These are phyloP conservation scores for Penicillium salamii DNA, from an alignment of 495 filamentous ascomycete genomes.

Conservation along the genomic window DNA sequence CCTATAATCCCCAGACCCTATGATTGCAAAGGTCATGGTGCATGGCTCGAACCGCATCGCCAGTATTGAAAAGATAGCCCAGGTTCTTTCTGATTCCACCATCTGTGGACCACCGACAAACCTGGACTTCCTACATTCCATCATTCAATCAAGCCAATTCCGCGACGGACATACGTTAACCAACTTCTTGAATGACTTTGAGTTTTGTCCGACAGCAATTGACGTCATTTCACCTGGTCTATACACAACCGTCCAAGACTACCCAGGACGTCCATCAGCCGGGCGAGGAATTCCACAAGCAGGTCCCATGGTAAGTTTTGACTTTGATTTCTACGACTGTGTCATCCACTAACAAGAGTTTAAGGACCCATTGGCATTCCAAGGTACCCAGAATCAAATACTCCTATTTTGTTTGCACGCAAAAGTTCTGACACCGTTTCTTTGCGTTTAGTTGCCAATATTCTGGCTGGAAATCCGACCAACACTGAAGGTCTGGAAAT, in stretches of 20 bases:
- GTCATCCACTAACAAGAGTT: too few species aligned
- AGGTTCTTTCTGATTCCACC: constrained; percentile 35
- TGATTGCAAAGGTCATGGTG: constrained; percentile 63
- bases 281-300: constrained; percentile 48
- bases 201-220: constrained; percentile 48
- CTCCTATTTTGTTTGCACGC: neutral
- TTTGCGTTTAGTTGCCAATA: constrained; percentile 49
- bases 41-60: constrained; percentile 40
- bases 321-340: neutral
- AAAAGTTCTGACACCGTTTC: neutral
- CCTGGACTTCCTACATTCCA: constrained; percentile 46
- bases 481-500: constrained; percentile 56
- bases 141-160: constrained; percentile 45
- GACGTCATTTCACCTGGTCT: constrained; percentile 55
- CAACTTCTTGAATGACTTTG: constrained; percentile 49
- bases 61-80: constrained; percentile 43
- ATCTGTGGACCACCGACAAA: constrained; percentile 59
- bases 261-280: constrained; percentile 52
- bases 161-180: constrained; percentile 50
- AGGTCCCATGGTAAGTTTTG: constrained; percentile 42
- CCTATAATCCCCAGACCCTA: constrained; percentile 41
- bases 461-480: constrained; percentile 53
- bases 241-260: constrained; percentile 59
- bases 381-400: neutral
- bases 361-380: constrained; percentile 48